Conservation (phyloP, 1,139 yeast species). For the Entelexis paramagnoliae region DNA sequence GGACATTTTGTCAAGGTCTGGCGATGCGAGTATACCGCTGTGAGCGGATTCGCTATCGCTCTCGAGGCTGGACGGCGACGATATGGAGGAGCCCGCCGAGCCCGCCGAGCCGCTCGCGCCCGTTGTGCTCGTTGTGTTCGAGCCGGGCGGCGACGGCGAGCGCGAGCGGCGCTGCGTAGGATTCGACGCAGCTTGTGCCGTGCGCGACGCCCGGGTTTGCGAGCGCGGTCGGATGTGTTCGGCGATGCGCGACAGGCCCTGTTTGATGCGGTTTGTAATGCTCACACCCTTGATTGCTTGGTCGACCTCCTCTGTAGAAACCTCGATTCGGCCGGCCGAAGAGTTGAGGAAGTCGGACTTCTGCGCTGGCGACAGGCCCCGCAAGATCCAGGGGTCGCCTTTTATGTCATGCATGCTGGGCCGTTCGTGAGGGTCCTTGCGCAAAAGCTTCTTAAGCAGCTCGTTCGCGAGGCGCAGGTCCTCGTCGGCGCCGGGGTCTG, state of each 20-base stretch:
- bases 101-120: background rate
- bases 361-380: conserved; percentile 46
- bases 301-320: conserved; percentile 59
- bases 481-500: conserved; percentile 34
- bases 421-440: conserved; percentile 61
- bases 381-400: conserved; percentile 62
- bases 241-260: conserved; percentile 50
- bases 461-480: conserved; percentile 46
- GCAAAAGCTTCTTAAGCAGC: conserved; percentile 50
- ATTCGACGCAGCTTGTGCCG: no score
- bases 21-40: background rate
- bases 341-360: conserved; percentile 30
- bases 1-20: background rate
- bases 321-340: conserved; percentile 36
- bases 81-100: background rate
- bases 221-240: conserved; percentile 30
- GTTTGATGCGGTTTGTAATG: conserved; percentile 53
- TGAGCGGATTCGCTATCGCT: background rate
- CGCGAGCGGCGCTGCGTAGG: background rate
- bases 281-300: conserved; percentile 60
- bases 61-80: conserved; percentile 3
- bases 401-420: conserved; percentile 66
- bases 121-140: background rate
- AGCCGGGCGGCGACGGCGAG: background rate
- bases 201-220: background rate